A percentile compares a stretch with the other conserved stretches of the same genome.
Evolutionary conservation across 805 yeast species (phyloP).

Genomic region (Lipomyces mesembrius): DNA sequence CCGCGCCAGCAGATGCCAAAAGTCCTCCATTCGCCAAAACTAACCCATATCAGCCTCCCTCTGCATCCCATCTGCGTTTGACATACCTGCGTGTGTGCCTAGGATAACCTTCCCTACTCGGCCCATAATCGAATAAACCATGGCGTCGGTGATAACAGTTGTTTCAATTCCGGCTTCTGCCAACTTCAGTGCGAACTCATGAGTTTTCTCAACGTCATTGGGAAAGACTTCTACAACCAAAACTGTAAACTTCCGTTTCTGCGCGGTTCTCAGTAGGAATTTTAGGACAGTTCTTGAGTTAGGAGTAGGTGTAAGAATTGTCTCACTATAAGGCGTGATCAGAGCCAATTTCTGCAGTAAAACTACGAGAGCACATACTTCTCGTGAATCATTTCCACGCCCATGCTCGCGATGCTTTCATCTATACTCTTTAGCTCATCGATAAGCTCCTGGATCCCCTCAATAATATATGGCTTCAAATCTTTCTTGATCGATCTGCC

Average conservation of each 20-base stretch:
- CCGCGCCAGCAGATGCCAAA: conserved; percentile 84
- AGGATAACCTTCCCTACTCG: conserved; percentile 94
- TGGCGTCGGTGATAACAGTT: conserved; percentile 88
- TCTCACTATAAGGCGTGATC: conserved; percentile 41
- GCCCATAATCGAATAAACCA: conserved; percentile 94
- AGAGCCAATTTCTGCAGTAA: not conserved
- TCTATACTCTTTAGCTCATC: conserved; percentile 90
- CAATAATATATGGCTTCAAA: conserved; percentile 81
- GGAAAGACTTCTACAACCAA: conserved; percentile 92
- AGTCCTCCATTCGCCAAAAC: conserved; percentile 96
- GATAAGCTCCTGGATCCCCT: conserved; percentile 87
- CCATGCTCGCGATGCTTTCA: conserved; percentile 88
- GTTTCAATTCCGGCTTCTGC: conserved; percentile 88
- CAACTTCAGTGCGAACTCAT: conserved; percentile 74
- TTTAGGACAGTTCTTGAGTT: conserved; percentile 86
- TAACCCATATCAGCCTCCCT: not conserved
- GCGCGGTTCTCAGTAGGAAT: conserved; percentile 81
- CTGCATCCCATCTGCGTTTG: not conserved
- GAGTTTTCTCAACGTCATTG: conserved; percentile 77
- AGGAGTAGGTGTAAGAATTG: conserved; percentile 86
- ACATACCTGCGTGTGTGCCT: conserved; percentile 75
- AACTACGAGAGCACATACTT: conserved; percentile 51
- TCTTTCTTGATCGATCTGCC: conserved; percentile 51
- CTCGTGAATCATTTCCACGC: conserved; percentile 92
- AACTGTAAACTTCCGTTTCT: conserved; percentile 89